phyloP scores from a whole-genome alignment of 768 basidiomycete species.

The Rhodotorula toruloides region DNA sequence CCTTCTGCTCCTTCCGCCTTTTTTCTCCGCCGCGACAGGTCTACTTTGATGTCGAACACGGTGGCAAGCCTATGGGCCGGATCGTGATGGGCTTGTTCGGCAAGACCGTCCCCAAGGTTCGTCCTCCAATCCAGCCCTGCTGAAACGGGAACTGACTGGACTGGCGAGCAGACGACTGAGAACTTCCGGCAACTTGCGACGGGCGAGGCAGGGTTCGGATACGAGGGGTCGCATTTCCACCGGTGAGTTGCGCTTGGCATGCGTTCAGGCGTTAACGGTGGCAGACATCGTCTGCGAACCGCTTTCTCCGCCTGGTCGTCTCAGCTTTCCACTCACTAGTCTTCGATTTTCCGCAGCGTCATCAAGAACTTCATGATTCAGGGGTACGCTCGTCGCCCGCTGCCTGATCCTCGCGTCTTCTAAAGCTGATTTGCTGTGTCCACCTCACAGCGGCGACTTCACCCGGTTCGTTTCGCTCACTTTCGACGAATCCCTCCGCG shows the following conservation, averaged over 20 bases:
- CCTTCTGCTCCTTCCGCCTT: neutral
- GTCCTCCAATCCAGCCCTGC: neutral
- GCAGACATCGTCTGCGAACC: neutral
- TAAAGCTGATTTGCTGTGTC: neutral
- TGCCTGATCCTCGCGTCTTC: accelerated
- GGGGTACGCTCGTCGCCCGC: slow-evolving; percentile 50
- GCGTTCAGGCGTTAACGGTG: neutral
- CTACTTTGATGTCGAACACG: slow-evolving; percentile 57
- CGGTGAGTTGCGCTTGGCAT: neutral
- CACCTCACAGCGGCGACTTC: slow-evolving; percentile 66
- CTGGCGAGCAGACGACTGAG: slow-evolving; percentile 10
- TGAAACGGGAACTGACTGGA: neutral
- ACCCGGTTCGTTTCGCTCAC: slow-evolving; percentile 61
- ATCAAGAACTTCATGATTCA: slow-evolving; percentile 61
- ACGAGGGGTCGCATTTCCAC: slow-evolving; percentile 94
- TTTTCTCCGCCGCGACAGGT: slow-evolving; percentile 1
- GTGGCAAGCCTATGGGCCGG: slow-evolving; percentile 76
- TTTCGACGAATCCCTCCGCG: slow-evolving; percentile 72
- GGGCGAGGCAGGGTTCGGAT: slow-evolving; percentile 77
- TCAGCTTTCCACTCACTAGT: too few species aligned
- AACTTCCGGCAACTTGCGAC: slow-evolving; percentile 65
- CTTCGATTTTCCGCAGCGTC: neutral
- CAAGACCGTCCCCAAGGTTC: slow-evolving; percentile 4
- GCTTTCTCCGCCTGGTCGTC: neutral
- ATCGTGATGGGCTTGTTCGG: slow-evolving; percentile 70